phyloP scores from a whole-genome alignment of 2,329 filamentous ascomycete genomes.

The Zarea fungicola region DNA sequence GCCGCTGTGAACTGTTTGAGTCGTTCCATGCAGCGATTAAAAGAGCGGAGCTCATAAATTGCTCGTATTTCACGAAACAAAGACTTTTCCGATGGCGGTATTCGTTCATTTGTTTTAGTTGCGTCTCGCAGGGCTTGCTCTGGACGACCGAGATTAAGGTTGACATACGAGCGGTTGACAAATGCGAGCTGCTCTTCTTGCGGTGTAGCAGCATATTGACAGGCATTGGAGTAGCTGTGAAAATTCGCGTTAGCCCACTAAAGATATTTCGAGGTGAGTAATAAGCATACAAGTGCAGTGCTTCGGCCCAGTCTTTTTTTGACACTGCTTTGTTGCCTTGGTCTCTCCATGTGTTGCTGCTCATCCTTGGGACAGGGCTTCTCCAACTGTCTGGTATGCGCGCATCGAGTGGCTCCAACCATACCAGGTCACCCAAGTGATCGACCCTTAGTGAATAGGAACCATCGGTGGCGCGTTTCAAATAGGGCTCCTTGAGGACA shows the following conservation, averaged over 20 bases:
- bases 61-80: slow-evolving; percentile 40
- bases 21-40: slow-evolving; percentile 28
- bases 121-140: slow-evolving; percentile 29
- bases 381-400: slow-evolving; percentile 36
- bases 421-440: slow-evolving; percentile 44
- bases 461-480: slow-evolving; percentile 36
- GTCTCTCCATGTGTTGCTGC: slow-evolving; percentile 19
- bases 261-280: background rate
- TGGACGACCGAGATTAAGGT: slow-evolving; percentile 25
- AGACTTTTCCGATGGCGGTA: slow-evolving; percentile 33
- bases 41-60: slow-evolving; percentile 38
- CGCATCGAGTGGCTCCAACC: slow-evolving; percentile 30
- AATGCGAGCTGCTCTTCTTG: slow-evolving; percentile 30
- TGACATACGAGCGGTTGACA: slow-evolving; percentile 32
- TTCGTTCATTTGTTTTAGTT: slow-evolving; percentile 11
- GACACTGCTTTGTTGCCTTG: slow-evolving; percentile 31
- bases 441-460: slow-evolving; percentile 44
- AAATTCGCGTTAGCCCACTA: background rate
- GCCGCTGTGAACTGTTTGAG: slow-evolving; percentile 26
- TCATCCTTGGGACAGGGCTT: background rate
- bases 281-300: slow-evolving; percentile 27
- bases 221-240: slow-evolving; percentile 32
- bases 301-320: slow-evolving; percentile 22
- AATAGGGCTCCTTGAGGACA: slow-evolving; percentile 48
- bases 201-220: slow-evolving; percentile 26